Base-by-base conservation (phyloP, 192 early-diverging fungal species). In the Allomyces macrogynus region DNA sequence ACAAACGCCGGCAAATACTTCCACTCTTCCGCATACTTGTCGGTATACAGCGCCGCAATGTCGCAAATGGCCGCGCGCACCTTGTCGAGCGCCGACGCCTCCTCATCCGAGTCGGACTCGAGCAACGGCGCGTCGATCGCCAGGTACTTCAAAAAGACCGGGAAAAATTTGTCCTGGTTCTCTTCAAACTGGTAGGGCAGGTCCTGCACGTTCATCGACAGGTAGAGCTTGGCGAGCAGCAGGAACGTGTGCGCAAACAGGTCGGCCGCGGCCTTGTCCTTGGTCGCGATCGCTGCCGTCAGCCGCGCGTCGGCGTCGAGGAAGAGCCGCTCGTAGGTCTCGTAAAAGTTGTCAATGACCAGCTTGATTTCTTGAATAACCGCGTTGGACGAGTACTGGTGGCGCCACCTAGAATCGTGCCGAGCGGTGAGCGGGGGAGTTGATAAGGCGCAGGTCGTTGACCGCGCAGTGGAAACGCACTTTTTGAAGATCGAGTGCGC, bases 181-280 rank as follows among this genome's bases (percentile, higher is more conserved):
- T 95, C 92, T 69, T 96, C 94, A 66, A 96, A 97, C 72, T 91
- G 96, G 69, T 93, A 89, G 16, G 96, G 94, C 63, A 95, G 74
- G 73, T 99, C 96, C 75, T 96, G 94, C 70, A 79, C 93, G 68
- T 93, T 99, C 61, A 99, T 76, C 71, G 89, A 87, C 69, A 92
- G 93, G 72, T 86, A 99, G 63, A 99, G 89, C 73, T 95, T 88
- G 64, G 82, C 80, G 64, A 95, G 69, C 9, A 92, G 78, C 62
- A 84, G 74, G 24, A 99, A 66, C 16, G 81, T 80, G 67, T 92
- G 84, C 49, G 82, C 12, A 66, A 80, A 81, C 62, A 97, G 76
- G 23, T 86, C 73, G 57, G 80, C 75, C 60, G 97, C 73, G 24
- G 84, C 85, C 44, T 72, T 65, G 22, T 67, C 67, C 67, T 95